Evolutionary conservation across 2,329 filamentous ascomycete genomes (phyloP).

Genomic region (Dactylellina parvicollis): DNA sequence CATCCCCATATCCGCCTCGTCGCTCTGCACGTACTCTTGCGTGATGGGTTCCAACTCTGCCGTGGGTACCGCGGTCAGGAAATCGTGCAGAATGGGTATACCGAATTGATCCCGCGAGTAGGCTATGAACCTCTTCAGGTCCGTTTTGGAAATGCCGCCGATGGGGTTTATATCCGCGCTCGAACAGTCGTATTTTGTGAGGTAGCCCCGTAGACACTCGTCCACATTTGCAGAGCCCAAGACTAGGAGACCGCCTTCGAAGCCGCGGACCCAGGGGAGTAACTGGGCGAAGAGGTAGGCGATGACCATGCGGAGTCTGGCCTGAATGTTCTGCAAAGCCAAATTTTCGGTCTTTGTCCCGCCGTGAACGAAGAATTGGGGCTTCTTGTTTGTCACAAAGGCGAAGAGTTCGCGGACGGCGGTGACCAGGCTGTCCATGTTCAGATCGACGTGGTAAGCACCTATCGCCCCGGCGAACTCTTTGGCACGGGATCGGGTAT

Average conservation of each 20-base stretch:
- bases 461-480: slow-evolving; percentile 69
- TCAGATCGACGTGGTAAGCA: slow-evolving; percentile 75
- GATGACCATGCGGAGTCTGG: slow-evolving; percentile 72
- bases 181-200: slow-evolving; percentile 76
- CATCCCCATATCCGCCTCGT: slow-evolving; percentile 68
- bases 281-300: slow-evolving; percentile 73
- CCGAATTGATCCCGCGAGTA: slow-evolving; percentile 71
- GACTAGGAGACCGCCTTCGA: slow-evolving; percentile 72
- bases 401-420: slow-evolving; percentile 71
- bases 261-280: slow-evolving; percentile 69
- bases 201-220: slow-evolving; percentile 66
- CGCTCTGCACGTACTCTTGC: slow-evolving; percentile 63
- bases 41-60: slow-evolving; percentile 67
- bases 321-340: slow-evolving; percentile 75
- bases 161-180: slow-evolving; percentile 72
- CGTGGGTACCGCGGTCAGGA: slow-evolving; percentile 72
- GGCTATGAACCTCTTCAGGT: slow-evolving; percentile 76
- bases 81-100: slow-evolving; percentile 73
- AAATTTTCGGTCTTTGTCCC: slow-evolving; percentile 71
- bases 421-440: slow-evolving; percentile 75
- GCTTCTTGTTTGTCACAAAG: slow-evolving; percentile 63
- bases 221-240: slow-evolving; percentile 75
- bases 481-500: slow-evolving; percentile 70
- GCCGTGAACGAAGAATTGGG: slow-evolving; percentile 68
- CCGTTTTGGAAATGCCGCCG: slow-evolving; percentile 71